phyloP scores from a whole-genome alignment of 2,329 filamentous ascomycete species.

The Dothistroma pini region DNA sequence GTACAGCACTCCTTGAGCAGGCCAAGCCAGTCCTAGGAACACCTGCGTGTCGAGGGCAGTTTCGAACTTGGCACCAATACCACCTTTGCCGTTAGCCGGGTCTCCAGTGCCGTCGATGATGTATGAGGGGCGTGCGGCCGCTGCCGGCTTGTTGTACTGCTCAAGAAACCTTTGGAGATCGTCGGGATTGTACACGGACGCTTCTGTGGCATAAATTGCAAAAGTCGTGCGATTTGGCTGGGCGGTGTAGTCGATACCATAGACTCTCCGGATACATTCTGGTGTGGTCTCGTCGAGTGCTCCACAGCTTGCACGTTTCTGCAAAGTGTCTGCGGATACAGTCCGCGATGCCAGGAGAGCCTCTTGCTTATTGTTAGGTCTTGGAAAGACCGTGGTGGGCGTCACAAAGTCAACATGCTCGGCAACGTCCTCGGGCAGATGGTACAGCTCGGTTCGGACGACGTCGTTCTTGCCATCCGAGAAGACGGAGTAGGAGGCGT shows the following conservation, averaged over 20 bases:
- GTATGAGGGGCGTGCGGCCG: constrained; percentile 17
- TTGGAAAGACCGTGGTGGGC: constrained; percentile 23
- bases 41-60: constrained; percentile 24
- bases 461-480: constrained; percentile 16
- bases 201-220: constrained; percentile 27
- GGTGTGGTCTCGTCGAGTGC: constrained; percentile 19
- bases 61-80: constrained; percentile 25
- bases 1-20: constrained; percentile 24
- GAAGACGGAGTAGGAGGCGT: constrained; percentile 22
- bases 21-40: constrained; percentile 22
- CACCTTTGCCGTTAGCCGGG: constrained; percentile 9
- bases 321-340: not conserved
- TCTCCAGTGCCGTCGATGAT: constrained; percentile 22
- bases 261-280: constrained; percentile 22
- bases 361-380: not conserved
- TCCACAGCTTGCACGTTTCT: constrained; percentile 16
- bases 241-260: constrained; percentile 24
- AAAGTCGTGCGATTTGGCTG: constrained; percentile 25
- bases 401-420: constrained; percentile 22
- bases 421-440: constrained; percentile 18
- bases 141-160: constrained; percentile 23
- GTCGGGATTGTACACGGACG: constrained; percentile 15
- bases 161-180: constrained; percentile 22
- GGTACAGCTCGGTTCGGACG: constrained; percentile 18
- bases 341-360: not conserved